phyloP scores from a whole-genome alignment of 768 basidiomycete genomes.

The Boletus insuetus region DNA sequence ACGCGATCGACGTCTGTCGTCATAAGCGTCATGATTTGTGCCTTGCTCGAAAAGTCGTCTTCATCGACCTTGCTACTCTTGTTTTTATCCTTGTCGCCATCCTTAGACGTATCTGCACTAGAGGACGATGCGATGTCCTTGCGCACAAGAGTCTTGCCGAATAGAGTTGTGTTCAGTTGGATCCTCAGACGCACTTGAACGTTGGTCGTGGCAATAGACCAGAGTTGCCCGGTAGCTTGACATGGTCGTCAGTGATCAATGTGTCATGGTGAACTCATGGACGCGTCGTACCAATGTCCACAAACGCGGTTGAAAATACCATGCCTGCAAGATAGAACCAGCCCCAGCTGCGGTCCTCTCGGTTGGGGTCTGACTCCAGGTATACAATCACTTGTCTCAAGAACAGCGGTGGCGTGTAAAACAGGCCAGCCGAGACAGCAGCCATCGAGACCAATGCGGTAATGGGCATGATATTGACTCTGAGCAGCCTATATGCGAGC shows the following conservation, averaged over 20 bases:
- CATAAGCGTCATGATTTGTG: slow-evolving; percentile 93
- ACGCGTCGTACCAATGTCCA: slow-evolving; percentile 40
- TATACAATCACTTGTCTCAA: slow-evolving; percentile 58
- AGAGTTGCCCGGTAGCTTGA: slow-evolving; percentile 65
- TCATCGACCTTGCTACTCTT: slow-evolving; percentile 33
- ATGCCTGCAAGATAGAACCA: slow-evolving; percentile 65
- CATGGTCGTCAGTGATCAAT: slow-evolving; percentile 5
- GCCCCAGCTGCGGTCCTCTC: slow-evolving; percentile 64
- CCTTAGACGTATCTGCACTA: slow-evolving; percentile 25
- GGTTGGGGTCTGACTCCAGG: slow-evolving; percentile 58
- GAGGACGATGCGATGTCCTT: slow-evolving; percentile 80
- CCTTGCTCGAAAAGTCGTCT: slow-evolving; percentile 63
- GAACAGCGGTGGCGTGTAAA: slow-evolving; percentile 64
- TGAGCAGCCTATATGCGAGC: slow-evolving; percentile 58
- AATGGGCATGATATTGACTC: slow-evolving; percentile 49
- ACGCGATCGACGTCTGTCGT: slow-evolving; percentile 92
- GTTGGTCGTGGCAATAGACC: slow-evolving; percentile 65
- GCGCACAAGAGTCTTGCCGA: slow-evolving; percentile 80
- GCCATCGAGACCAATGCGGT: slow-evolving; percentile 48
- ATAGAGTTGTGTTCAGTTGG: slow-evolving; percentile 82
- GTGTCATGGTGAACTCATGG: not conserved
- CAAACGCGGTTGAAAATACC: slow-evolving; percentile 43
- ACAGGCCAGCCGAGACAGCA: slow-evolving; percentile 54
- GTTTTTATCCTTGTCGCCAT: slow-evolving; percentile 16
- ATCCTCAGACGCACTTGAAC: slow-evolving; percentile 69